phyloP scores from a whole-genome alignment of 148 eudicot genomes.

The Amaranthus cruentus region DNA sequence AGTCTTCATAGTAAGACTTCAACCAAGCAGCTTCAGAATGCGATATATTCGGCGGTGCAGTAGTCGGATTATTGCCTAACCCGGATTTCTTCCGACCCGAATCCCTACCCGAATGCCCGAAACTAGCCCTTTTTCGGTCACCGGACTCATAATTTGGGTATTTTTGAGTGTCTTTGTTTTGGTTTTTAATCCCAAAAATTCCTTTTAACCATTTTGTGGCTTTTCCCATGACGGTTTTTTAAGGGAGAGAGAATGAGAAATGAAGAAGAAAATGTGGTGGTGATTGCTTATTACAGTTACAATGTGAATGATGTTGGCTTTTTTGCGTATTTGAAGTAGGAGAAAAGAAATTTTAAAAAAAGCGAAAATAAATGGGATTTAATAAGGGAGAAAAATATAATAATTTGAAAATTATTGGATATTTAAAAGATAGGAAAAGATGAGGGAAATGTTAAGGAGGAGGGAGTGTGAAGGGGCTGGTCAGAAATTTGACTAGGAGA shows the following conservation, averaged over 20 bases:
- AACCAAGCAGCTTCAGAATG: conserved; percentile 58
- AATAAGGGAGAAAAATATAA: conserved; percentile 11
- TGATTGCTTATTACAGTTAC: too few relatives aligned
- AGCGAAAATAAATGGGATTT: not conserved
- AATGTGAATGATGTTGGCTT: not conserved
- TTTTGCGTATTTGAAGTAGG: not conserved
- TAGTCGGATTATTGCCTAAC: conserved; percentile 37
- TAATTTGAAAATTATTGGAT: conserved; percentile 4
- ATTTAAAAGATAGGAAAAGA: not conserved
- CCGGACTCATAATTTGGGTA: conserved; percentile 18
- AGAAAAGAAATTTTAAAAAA: not conserved
- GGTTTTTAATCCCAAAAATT: conserved; percentile 44
- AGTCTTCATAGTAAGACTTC: conserved; percentile 38
- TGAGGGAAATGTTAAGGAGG: not conserved
- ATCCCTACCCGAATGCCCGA: conserved; percentile 15
- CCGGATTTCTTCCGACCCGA: not conserved
- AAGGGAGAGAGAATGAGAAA: not conserved
- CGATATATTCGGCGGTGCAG: conserved; percentile 44
- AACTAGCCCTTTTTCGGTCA: conserved; percentile 23
- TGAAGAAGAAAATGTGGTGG: not conserved
- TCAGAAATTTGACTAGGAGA: conserved; percentile 17
- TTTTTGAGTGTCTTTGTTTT: not conserved
- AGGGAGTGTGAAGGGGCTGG: conserved; percentile 6
- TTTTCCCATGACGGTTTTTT: conserved; percentile 46
- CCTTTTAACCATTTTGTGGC: conserved; percentile 62